Evolutionary conservation across 352 stramenopile genomes (phyloP).

Genomic region (Phytopythium vexans): DNA sequence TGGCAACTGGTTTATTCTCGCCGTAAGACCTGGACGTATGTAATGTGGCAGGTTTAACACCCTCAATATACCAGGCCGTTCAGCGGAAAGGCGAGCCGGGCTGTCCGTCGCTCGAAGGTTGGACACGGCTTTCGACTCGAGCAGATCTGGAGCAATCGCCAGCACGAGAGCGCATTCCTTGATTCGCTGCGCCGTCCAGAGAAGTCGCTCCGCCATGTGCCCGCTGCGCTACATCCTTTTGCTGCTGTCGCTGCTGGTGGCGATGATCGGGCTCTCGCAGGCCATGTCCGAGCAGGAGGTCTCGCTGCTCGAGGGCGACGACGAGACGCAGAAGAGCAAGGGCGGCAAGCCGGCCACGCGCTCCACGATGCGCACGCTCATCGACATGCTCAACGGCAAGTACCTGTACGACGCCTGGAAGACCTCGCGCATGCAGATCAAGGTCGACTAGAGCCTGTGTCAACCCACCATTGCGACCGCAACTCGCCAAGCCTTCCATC

Average conservation of each 20-base stretch:
- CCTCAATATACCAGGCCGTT: no score
- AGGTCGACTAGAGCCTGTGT: constrained; percentile 31
- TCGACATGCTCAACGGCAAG: constrained; percentile 87
- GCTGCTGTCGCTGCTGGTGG: constrained; percentile 78
- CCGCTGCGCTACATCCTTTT: constrained; percentile 86
- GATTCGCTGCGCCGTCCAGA: neutral
- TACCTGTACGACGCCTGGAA: constrained; percentile 87
- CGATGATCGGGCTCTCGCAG: constrained; percentile 80
- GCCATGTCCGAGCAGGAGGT: constrained; percentile 72
- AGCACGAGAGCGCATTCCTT: no score
- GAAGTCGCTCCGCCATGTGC: constrained; percentile 41
- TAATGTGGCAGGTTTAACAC: no score
- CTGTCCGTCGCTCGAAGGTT: no score
- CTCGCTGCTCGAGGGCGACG: constrained; percentile 45
- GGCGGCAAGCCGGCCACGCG: constrained; percentile 38
- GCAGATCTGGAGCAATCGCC: no score
- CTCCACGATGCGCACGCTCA: constrained; percentile 66
- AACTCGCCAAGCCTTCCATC: no score
- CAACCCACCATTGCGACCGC: no score
- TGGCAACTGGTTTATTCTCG: no score
- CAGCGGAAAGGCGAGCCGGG: no score
- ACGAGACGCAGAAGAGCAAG: constrained; percentile 55
- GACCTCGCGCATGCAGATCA: constrained; percentile 52
- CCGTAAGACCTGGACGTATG: no score
- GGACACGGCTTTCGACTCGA: no score